Conservation (phyloP, 108 stramenopile species). For the Mayamaea pseudoterrestris region DNA sequence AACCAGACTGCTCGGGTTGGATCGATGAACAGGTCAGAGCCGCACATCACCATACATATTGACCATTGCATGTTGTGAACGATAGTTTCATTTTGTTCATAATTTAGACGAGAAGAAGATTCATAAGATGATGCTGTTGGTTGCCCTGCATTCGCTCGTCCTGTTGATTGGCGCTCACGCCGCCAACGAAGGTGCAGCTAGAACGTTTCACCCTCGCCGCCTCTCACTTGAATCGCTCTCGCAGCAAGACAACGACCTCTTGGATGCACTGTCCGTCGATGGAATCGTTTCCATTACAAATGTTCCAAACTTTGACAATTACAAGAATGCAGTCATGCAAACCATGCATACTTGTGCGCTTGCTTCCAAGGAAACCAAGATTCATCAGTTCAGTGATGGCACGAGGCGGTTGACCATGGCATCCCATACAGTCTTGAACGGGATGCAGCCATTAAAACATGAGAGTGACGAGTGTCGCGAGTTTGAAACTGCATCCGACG, state of each 20-base stretch:
- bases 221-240: not conserved
- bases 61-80: not conserved
- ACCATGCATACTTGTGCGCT: not conserved
- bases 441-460: slow-evolving; percentile 3
- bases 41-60: too few species aligned
- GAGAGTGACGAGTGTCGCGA: slow-evolving; percentile 5
- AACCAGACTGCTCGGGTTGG: too few species aligned
- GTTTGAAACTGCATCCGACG: slow-evolving; percentile 9
- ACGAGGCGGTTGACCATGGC: slow-evolving; percentile 24
- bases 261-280: not conserved
- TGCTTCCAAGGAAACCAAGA: not conserved
- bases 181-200: not conserved
- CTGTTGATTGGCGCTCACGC: not conserved
- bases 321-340: not conserved
- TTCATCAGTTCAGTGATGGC: slow-evolving; percentile 19
- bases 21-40: too few species aligned
- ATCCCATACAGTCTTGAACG: slow-evolving; percentile 1
- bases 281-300: not conserved
- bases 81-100: not conserved
- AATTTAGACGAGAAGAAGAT: not conserved
- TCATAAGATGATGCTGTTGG: not conserved
- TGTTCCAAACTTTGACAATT: not conserved
- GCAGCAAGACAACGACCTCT: not conserved
- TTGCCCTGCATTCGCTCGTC: not conserved
- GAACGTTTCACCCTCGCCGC: not conserved